Conservation (phyloP, 78 protist genomes). For the Tieghemostelium lacteum region DNA sequence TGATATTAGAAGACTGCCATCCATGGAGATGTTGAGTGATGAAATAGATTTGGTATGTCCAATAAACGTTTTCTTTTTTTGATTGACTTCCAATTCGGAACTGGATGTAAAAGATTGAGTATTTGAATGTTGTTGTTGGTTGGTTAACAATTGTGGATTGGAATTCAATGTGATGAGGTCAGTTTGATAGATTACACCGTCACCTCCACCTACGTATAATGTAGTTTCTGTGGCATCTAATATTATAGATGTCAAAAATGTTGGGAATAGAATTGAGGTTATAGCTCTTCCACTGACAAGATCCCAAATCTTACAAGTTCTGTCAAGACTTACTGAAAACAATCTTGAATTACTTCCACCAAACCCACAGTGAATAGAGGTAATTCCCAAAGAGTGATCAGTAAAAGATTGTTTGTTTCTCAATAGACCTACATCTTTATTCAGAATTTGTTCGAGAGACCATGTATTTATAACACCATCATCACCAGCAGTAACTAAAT, state of each 20-base stretch:
- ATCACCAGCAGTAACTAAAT: constrained; percentile 71
- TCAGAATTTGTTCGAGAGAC: constrained; percentile 43
- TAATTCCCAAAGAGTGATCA: constrained; percentile 75
- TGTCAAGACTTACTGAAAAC: constrained; percentile 39
- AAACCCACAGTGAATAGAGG: constrained; percentile 43
- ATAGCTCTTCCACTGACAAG: constrained; percentile 24
- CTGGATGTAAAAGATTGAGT: constrained; percentile 1
- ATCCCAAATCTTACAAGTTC: constrained; percentile 81
- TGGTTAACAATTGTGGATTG: background rate
- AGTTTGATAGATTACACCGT: constrained; percentile 56
- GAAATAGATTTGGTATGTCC: constrained; percentile 51
- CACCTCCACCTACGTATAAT: constrained; percentile 75
- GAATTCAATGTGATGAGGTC: constrained; percentile 43
- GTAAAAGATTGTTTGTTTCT: constrained; percentile 44
- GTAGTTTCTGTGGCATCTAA: constrained; percentile 59
- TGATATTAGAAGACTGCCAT: constrained; percentile 55
- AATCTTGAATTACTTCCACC: constrained; percentile 52
- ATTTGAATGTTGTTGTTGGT: background rate
- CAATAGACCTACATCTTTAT: constrained; percentile 9
- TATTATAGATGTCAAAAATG: constrained; percentile 34
- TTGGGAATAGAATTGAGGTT: constrained; percentile 71
- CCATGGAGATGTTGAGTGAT: constrained; percentile 34
- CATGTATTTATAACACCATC: constrained; percentile 78
- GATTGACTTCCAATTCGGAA: background rate
- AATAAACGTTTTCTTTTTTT: constrained; percentile 48